A percentile compares a stretch with the other conserved stretches of the same genome.
phyloP scores from a whole-genome alignment of 73 alveolate species.

The Paramecium primaurelia region DNA sequence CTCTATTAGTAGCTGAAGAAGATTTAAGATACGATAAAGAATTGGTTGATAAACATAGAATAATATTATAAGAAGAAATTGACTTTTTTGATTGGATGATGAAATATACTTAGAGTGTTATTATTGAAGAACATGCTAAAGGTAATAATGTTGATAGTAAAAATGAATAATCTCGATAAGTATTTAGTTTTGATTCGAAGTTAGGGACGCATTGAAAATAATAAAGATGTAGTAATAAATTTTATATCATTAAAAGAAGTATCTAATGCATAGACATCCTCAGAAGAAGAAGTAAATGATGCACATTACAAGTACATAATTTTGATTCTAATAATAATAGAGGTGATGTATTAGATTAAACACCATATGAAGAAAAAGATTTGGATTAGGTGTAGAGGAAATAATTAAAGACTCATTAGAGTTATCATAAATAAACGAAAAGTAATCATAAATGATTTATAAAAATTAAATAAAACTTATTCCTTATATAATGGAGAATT shows the following conservation, averaged over 20 bases:
- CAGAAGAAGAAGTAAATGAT: neutral
- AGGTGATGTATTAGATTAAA: neutral
- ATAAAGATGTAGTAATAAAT: neutral
- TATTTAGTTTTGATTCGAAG: neutral
- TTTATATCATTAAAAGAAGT: neutral
- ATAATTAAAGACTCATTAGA: neutral
- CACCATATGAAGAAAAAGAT: neutral
- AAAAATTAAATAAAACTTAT: neutral
- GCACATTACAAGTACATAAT: neutral
- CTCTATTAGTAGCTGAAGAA: neutral
- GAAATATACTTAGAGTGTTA: neutral
- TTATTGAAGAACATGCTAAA: neutral
- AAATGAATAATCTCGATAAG: neutral
- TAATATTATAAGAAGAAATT: neutral
- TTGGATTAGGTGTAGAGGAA: neutral
- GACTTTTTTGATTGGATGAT: neutral
- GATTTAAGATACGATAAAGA: neutral
- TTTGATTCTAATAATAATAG: neutral
- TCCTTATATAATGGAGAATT: neutral
- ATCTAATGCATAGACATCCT: neutral
- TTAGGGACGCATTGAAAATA: neutral
- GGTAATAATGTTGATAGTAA: neutral
- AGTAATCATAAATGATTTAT: neutral
- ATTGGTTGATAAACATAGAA: neutral
- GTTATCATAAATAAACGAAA: neutral